Conservation (phyloP, 768 basidiomycete genomes). For the Bullera alba region DNA sequence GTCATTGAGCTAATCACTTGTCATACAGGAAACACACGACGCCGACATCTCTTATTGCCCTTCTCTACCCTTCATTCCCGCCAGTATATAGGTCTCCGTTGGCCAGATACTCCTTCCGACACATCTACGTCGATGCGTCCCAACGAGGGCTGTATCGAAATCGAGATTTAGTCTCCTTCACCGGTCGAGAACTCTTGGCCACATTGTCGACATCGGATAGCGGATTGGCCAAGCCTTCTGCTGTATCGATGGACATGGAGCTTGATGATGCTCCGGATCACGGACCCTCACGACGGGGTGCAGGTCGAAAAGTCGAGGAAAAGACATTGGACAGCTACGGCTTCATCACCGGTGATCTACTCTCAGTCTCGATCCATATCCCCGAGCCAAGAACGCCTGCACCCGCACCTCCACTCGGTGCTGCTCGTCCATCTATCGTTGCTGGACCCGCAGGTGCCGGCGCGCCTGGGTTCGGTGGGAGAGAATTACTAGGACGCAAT, state of each 20-base stretch:
- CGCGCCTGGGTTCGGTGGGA: conserved; percentile 10
- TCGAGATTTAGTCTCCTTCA: conserved; percentile 31
- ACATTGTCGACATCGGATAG: background rate
- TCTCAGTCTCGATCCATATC: conserved; percentile 24
- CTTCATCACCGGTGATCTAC: conserved; percentile 34
- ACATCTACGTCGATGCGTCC: conserved; percentile 39
- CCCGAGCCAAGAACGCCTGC: conserved; percentile 23
- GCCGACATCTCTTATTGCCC: conserved; percentile 29
- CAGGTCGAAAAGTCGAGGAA: conserved; percentile 22
- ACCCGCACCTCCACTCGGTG: background rate
- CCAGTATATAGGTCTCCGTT: conserved; percentile 34
- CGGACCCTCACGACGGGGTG: background rate
- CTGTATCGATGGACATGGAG: conserved; percentile 18
- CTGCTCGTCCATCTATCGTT: background rate
- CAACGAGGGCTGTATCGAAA: conserved; percentile 30
- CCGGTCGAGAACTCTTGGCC: conserved; percentile 27
- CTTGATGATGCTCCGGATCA: conserved; percentile 11
- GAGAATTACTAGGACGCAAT: background rate
- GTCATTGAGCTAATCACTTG: background rate
- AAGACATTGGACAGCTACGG: conserved; percentile 35
- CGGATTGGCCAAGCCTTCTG: background rate
- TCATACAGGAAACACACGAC: conserved; percentile 34
- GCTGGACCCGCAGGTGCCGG: conserved; percentile 5
- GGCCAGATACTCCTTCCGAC: conserved; percentile 34
- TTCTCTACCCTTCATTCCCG: conserved; percentile 33